phyloP scores from a whole-genome alignment of 352 stramenopile species.

The Blastocystis sp. region DNA sequence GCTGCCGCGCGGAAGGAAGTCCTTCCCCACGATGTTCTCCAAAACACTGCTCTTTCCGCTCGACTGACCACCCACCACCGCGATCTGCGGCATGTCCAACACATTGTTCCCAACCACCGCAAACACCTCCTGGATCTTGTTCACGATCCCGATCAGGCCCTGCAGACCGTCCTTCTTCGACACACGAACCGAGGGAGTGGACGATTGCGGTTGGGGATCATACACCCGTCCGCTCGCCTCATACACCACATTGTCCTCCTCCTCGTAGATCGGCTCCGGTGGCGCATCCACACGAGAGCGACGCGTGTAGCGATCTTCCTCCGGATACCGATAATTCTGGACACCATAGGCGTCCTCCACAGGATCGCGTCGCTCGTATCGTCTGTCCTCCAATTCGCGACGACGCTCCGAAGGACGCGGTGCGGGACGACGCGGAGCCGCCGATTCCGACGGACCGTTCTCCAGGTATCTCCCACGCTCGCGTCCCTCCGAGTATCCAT shows the following conservation, averaged over 20 bases:
- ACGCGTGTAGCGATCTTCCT: background rate
- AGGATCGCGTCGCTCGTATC: background rate
- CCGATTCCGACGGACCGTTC: background rate
- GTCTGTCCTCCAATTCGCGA: background rate
- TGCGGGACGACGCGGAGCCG: background rate
- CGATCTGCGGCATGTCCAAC: conserved; percentile 65
- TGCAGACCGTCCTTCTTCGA: conserved; percentile 73
- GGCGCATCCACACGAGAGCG: background rate
- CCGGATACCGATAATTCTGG: background rate
- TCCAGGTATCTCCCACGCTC: background rate
- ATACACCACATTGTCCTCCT: conserved; percentile 8
- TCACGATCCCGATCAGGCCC: conserved; percentile 95
- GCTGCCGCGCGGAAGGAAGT: conserved; percentile 86
- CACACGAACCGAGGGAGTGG: conserved; percentile 55
- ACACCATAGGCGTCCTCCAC: background rate
- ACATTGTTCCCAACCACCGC: conserved; percentile 83
- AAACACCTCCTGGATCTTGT: conserved; percentile 98
- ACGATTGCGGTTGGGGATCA: background rate
- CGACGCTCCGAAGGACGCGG: background rate
- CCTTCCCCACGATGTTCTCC: conserved; percentile 70
- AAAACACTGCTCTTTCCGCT: conserved; percentile 65
- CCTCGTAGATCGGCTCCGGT: background rate
- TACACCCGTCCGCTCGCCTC: background rate
- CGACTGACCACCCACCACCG: conserved; percentile 66
- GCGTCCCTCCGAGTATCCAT: background rate